Evolutionary conservation across 805 yeast genomes (phyloP).

Genomic region (Candida succiphila): DNA sequence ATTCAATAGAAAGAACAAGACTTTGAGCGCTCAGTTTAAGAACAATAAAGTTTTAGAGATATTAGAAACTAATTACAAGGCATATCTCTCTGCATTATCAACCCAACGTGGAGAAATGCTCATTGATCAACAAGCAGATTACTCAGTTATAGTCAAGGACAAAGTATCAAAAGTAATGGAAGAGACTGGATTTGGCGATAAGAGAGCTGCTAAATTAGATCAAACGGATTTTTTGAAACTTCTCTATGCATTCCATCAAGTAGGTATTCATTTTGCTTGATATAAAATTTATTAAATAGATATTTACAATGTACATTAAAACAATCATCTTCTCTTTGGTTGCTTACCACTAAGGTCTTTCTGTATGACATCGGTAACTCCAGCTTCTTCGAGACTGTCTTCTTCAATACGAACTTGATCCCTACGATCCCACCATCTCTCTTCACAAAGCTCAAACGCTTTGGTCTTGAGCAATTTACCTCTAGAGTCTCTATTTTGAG

Average conservation of each 20-base stretch:
- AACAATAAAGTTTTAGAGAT: constrained; percentile 70
- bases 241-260: constrained; percentile 90
- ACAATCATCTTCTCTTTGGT: constrained; percentile 47
- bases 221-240: constrained; percentile 87
- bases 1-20: constrained; percentile 89
- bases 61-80: constrained; percentile 78
- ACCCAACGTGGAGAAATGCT: constrained; percentile 40
- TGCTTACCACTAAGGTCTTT: constrained; percentile 45
- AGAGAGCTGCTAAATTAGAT: constrained; percentile 90
- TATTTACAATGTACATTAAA: constrained; percentile 1
- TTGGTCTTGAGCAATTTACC: constrained; percentile 86
- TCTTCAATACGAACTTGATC: constrained; percentile 84
- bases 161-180: constrained; percentile 65
- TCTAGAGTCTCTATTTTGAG: constrained; percentile 73
- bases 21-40: constrained; percentile 87
- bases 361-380: constrained; percentile 81
- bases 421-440: constrained; percentile 98
- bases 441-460: constrained; percentile 85
- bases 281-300: constrained; percentile 1
- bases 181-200: constrained; percentile 74
- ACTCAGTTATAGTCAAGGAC: constrained; percentile 43
- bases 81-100: constrained; percentile 44
- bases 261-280: constrained; percentile 91
- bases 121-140: constrained; percentile 31
- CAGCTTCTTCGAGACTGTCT: constrained; percentile 87